Evolutionary conservation across 306 rosid species (phyloP), one percentile per base, ranked within the genome.

Genomic region (Senna tora): DNA sequence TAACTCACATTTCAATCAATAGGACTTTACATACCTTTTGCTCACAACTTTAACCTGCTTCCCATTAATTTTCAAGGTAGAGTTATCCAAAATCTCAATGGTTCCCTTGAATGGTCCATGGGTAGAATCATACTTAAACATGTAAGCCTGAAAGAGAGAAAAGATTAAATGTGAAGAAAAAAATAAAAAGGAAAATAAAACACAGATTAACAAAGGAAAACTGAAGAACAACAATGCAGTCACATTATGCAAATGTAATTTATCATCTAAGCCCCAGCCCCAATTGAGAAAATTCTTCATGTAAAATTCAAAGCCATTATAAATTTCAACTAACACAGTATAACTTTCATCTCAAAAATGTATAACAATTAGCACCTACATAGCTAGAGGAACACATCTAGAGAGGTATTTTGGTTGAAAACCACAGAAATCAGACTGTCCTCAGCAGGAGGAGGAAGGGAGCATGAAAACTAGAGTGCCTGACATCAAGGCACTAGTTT

Each of bases 71-170:
- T 88, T 97, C 83, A 94, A 79, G 45, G 95, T 86, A 52, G 95
- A 83, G 12, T 88, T 90, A 67, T 84, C 90, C 65, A 94, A 62
- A 77, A 84, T 58, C 71, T 75, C 83, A 77, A 91, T 72, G 77
- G 93, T 77, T 77, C 96, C 99, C 39, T 81, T 77, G 81, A 87
- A 94, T 16, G 82, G 58, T 76, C 99, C 96, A 82, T 94, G 99
- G 38, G 97, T 91, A 69, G 99, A 91, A 72, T 94, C 99, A 39
- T 88, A 94, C 82, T 94, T 94, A 33, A 94, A 84, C 99, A 94
- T 91, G 87, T 94, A 94, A 28, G 99, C 97, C 99, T 91, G 71
- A 32, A 83, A 68, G 69, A 57, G n/a, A 25, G 41, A 51, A 7
- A 61, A 61, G 74, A 67, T 33, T 42, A 67, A 33, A 30, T 71